Percentiles rank a stretch among this genome's conserved stretches.
phyloP scores from a whole-genome alignment of 352 stramenopile genomes.

The Peronosclerospora sorghi region DNA sequence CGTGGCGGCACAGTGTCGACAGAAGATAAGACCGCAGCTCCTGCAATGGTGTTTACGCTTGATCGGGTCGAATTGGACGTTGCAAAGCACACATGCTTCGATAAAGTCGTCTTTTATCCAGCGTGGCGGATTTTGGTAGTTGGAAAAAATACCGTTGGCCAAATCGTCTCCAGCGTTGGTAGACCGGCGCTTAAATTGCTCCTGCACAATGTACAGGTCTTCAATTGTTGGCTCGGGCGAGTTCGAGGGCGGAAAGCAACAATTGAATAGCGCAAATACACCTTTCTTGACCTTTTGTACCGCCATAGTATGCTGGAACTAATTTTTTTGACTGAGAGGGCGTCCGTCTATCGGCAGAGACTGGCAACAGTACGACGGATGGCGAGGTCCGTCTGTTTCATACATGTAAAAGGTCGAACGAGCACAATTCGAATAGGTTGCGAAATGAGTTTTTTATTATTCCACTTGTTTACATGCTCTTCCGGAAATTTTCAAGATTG shows the following conservation, averaged over 20 bases:
- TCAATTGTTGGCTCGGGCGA: slow-evolving; percentile 18
- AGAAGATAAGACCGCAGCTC: slow-evolving; percentile 50
- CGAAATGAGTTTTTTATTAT: no score
- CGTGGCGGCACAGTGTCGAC: slow-evolving; percentile 29
- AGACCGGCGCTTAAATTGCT: slow-evolving; percentile 10
- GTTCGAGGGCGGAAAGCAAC: slow-evolving; percentile 44
- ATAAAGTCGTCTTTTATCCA: slow-evolving; percentile 53
- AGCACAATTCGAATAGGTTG: no score
- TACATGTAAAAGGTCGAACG: no score
- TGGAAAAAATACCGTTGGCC: slow-evolving; percentile 16
- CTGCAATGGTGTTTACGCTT: slow-evolving; percentile 63
- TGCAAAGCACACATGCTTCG: slow-evolving; percentile 39
- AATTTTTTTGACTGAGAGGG: background rate
- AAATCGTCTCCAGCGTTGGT: slow-evolving; percentile 2
- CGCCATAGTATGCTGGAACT: background rate
- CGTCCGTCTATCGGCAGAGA: slow-evolving; percentile 1
- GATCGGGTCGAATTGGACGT: slow-evolving; percentile 43
- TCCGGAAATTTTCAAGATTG: no score
- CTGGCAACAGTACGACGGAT: background rate
- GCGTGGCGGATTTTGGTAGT: slow-evolving; percentile 35
- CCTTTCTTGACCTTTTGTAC: slow-evolving; percentile 19
- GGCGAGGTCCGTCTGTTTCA: background rate
- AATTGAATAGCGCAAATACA: slow-evolving; percentile 37
- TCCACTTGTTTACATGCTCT: no score
- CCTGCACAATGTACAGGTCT: slow-evolving; percentile 28